A percentile compares a stretch with the other conserved stretches of the same genome.
These are phyloP conservation scores for Claviceps lovelessii DNA, from an alignment of 2,329 filamentous ascomycete species.

Conservation along the genomic window DNA sequence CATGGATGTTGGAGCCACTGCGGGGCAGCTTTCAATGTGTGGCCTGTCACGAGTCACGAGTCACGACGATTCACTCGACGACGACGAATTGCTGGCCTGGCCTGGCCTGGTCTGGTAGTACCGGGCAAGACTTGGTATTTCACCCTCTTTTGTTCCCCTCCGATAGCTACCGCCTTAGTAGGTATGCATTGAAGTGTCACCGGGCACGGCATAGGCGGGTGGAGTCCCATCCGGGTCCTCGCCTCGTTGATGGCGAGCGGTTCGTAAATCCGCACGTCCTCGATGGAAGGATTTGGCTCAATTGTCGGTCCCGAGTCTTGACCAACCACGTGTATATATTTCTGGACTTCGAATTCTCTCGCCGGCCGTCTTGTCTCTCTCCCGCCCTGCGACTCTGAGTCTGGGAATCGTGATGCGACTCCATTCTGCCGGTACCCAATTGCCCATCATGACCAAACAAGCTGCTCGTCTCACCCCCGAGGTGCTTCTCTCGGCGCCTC, in stretches of 20 bases:
- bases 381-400: background rate
- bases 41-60: no score
- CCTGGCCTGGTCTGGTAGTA: no score
- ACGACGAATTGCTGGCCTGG: no score
- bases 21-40: no score
- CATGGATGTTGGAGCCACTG: no score
- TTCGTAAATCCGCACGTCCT: background rate
- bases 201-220: no score
- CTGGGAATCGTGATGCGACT: background rate
- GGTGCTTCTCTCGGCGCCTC: conserved; percentile 61
- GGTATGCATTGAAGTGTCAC: background rate
- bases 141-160: no score
- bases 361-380: no score
- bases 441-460: conserved; percentile 48
- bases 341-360: background rate
- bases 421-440: background rate
- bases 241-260: background rate
- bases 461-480: conserved; percentile 61
- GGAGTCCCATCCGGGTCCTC: no score
- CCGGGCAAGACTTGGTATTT: no score
- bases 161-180: no score
- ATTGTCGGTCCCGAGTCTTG: background rate
- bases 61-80: no score
- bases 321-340: background rate
- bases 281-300: background rate